These are phyloP conservation scores for Irpex rosettiformis DNA, from an alignment of 1,284 basidiomycete genomes.

Conservation along the genomic window DNA sequence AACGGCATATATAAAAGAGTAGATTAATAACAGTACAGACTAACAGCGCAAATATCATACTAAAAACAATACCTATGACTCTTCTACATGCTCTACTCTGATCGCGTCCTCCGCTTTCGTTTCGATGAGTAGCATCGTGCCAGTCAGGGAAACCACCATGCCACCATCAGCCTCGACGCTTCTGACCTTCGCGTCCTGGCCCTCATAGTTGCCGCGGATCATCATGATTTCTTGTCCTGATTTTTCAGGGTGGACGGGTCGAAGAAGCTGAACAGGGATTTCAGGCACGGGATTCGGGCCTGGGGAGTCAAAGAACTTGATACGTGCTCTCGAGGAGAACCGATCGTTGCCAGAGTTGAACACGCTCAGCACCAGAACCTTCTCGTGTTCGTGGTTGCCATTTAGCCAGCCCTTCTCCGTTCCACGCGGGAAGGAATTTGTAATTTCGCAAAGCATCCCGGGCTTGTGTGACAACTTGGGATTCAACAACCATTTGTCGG, in stretches of 20 bases:
- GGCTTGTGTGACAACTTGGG: constrained; percentile 36
- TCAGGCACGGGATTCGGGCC: constrained; percentile 14
- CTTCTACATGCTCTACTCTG: background rate
- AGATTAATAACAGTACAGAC: background rate
- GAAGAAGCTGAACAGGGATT: constrained; percentile 29
- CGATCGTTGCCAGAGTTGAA: constrained; percentile 32
- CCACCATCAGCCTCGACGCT: background rate
- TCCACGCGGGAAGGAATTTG: constrained; percentile 38
- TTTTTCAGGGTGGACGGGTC: constrained; percentile 25
- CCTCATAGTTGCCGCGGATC: constrained; percentile 24
- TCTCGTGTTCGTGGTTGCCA: constrained; percentile 50
- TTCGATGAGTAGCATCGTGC: background rate
- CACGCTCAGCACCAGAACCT: constrained; percentile 40
- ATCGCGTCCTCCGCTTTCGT: background rate
- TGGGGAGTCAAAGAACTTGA: constrained; percentile 25
- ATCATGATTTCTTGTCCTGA: constrained; percentile 24
- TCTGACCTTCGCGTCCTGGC: constrained; percentile 9
- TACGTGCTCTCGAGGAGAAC: constrained; percentile 27
- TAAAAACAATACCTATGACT: background rate
- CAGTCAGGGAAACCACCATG: background rate
- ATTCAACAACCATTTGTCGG: constrained; percentile 44
- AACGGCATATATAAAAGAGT: background rate
- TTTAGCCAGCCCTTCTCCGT: constrained; percentile 39
- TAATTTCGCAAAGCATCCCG: constrained; percentile 47
- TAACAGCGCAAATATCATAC: background rate